A percentile compares a stretch with the other conserved stretches of the same genome.
Evolutionary conservation across 208 protist species (phyloP).

Genomic region (Leptomonas seymouri): DNA sequence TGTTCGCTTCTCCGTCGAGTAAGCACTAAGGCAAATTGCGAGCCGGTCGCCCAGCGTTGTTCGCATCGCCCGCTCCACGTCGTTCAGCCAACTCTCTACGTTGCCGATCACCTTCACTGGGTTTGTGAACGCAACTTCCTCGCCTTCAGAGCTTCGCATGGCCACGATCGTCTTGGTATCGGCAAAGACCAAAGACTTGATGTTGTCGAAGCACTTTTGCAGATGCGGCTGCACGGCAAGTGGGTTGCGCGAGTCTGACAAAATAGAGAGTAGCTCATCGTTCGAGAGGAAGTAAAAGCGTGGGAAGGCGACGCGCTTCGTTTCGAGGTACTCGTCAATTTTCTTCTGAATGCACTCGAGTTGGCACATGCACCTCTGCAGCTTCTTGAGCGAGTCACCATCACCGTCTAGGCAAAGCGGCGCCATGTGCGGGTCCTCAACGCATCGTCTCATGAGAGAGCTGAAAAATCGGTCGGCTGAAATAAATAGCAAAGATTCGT

Average conservation of each 20-base stretch:
- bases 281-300: slow-evolving; percentile 98
- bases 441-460: slow-evolving; percentile 81
- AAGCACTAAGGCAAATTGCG: slow-evolving; percentile 53
- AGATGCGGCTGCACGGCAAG: slow-evolving; percentile 95
- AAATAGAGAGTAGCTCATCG: slow-evolving; percentile 97
- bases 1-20: slow-evolving; percentile 55
- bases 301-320: slow-evolving; percentile 95
- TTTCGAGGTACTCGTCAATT: slow-evolving; percentile 96
- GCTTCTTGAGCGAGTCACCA: slow-evolving; percentile 77
- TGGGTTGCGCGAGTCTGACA: slow-evolving; percentile 96
- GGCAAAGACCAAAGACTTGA: slow-evolving; percentile 86
- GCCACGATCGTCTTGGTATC: slow-evolving; percentile 76
- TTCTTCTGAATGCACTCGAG: slow-evolving; percentile 95
- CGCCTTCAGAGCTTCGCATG: slow-evolving; percentile 91
- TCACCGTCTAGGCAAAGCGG: slow-evolving; percentile 68
- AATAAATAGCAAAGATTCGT: slow-evolving; percentile 88
- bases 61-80: slow-evolving; percentile 93
- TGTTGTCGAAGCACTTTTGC: slow-evolving; percentile 96
- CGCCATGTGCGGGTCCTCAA: slow-evolving; percentile 83
- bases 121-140: slow-evolving; percentile 86
- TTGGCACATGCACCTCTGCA: slow-evolving; percentile 84
- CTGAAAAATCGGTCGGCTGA: slow-evolving; percentile 91
- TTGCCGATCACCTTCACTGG: slow-evolving; percentile 86
- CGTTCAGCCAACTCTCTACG: slow-evolving; percentile 95
- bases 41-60: slow-evolving; percentile 75